A percentile compares a stretch with the other conserved stretches of the same genome.
Evolutionary conservation across 2,329 filamentous ascomycete genomes (phyloP).

Genomic region (Hypoxylon sp.): DNA sequence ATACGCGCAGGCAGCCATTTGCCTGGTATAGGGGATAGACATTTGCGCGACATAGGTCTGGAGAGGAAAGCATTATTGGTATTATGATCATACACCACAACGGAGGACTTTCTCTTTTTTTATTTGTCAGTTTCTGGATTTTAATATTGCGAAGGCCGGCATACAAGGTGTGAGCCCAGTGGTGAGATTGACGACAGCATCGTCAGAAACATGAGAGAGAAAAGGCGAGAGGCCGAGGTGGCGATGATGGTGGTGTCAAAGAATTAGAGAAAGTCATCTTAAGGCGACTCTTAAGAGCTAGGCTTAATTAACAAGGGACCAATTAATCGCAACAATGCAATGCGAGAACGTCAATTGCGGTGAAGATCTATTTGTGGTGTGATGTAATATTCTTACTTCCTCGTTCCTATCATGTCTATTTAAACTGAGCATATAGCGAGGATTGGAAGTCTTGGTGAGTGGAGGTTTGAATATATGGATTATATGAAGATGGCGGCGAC

Average conservation of each 20-base stretch:
- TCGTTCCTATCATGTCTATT: not conserved
- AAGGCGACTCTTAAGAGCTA: conserved; percentile 38
- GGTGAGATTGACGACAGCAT: conserved; percentile 17
- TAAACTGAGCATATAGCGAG: not conserved
- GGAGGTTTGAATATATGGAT: not conserved
- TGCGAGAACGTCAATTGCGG: conserved; percentile 20
- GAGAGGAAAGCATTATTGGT: conserved; percentile 34
- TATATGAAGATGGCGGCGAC: not conserved
- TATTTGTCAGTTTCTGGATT: conserved; percentile 47
- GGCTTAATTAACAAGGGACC: conserved; percentile 44
- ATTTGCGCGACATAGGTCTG: conserved; percentile 22
- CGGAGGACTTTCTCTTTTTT: conserved; percentile 40
- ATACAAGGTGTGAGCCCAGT: conserved; percentile 29
- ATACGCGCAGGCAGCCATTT: conserved; percentile 15
- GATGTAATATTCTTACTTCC: not conserved
- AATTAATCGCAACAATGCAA: conserved; percentile 36
- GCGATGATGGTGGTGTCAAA: conserved; percentile 33
- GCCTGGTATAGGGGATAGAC: conserved; percentile 20
- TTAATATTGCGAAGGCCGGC: conserved; percentile 48
- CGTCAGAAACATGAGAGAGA: conserved; percentile 33
- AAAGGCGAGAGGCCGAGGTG: conserved; percentile 24
- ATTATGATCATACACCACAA: conserved; percentile 40
- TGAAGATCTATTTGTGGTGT: conserved; percentile 8
- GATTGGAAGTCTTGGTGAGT: not conserved
- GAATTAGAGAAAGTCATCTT: conserved; percentile 35